Evolutionary conservation across 75 land plant species (phyloP), one percentile per base, ranked within the genome.

Genomic region (Azolla pinnata): DNA sequence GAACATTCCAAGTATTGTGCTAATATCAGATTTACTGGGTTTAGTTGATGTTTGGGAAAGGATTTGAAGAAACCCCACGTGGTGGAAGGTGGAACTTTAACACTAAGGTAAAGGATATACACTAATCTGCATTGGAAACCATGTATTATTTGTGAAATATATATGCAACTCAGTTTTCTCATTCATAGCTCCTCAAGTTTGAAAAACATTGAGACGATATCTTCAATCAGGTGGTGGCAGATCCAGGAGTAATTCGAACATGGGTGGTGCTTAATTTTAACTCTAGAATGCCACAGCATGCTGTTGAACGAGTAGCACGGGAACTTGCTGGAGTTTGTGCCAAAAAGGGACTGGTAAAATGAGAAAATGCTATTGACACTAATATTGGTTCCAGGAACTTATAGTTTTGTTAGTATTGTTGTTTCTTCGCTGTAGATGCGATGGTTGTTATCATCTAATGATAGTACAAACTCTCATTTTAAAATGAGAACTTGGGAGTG

Each of bases 51-150:
- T 76, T 72, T 62, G 79, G 76, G 27, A 1, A 56, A 8, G 18
- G 27, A 21, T 59, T 16, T 21, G 57, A 42, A 59, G 79, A 72
- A 29, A 34, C 31, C 10, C 68, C 64, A 4, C 42, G 75, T 2
- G 80, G 75, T 24, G 98, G 96, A 1, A 54, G 85, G 0, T 93
- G 98, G 98, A 93, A 89, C 47, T 83, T 80, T 44, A 85, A 81
- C 53, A 72, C 79, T 30, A 85, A 88, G 89, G 96, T 88, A 12
- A 26, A 17, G n/a, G 0, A 26, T 29, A 53, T 63, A 12, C 28
- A 26, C 54, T 24, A 56, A 42, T 2, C 0, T 34, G 0, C n/a
- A 26, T 29, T 14, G 2, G 0, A 24, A 50, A 7, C 24, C 25
- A 19, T 50, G 8, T 50, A n/a, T 20, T 50, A 50, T 20, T 50